Evolutionary conservation across 148 eudicot genomes (phyloP).

Genomic region (Nyssa sinensis): DNA sequence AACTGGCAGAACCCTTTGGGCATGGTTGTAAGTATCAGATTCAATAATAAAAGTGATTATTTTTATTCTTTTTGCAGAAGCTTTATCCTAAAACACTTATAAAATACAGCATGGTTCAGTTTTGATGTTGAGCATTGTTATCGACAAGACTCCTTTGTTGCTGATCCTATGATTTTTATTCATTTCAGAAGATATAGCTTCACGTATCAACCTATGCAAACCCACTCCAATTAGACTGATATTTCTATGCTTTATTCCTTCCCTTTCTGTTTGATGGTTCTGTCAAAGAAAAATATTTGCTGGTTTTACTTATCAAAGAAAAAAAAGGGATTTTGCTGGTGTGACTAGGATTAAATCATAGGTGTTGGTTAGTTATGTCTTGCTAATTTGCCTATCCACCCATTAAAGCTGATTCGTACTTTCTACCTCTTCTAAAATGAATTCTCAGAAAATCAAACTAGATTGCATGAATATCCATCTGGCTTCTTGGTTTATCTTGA

Average conservation of each 20-base stretch:
- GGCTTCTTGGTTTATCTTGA: not conserved
- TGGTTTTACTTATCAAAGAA: not conserved
- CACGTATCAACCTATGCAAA: too few species aligned
- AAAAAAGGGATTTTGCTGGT: too few species aligned
- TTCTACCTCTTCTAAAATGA: not conserved
- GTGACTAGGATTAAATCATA: not conserved
- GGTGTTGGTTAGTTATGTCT: not conserved
- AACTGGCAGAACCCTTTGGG: slow-evolving; percentile 92
- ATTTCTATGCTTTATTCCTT: not conserved
- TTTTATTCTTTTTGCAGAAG: not conserved
- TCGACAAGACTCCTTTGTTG: not conserved
- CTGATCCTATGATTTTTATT: not conserved
- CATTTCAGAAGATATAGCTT: not conserved
- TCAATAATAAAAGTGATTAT: not conserved
- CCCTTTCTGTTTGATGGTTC: not conserved
- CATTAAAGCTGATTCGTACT: not conserved
- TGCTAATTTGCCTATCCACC: not conserved
- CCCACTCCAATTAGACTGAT: not conserved
- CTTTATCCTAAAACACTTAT: not conserved
- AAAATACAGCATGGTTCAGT: not conserved
- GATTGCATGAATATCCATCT: not conserved
- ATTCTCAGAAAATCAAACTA: not conserved
- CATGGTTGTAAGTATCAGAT: slow-evolving; percentile 75
- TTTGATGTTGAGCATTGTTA: not conserved
- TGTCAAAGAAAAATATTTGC: not conserved